Conservation (phyloP, 352 stramenopile species). For the Phytophthora nicotianae region DNA sequence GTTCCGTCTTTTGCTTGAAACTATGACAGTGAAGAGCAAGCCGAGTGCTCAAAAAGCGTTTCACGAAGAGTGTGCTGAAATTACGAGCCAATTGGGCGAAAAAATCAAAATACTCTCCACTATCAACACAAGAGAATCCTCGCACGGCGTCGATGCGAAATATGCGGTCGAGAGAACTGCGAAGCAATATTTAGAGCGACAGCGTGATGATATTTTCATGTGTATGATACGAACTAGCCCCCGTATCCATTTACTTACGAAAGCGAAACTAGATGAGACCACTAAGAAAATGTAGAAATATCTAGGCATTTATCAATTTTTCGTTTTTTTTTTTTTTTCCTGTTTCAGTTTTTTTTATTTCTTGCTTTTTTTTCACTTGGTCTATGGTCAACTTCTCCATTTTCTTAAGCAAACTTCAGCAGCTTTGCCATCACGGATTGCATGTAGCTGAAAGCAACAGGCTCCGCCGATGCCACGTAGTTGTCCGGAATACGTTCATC, state of each 20-base stretch:
- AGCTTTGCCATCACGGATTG: slow-evolving; percentile 32
- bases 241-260: slow-evolving; percentile 19
- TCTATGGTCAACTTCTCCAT: background rate
- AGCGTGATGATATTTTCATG: slow-evolving; percentile 23
- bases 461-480: slow-evolving; percentile 23
- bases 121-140: background rate
- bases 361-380: too few species aligned
- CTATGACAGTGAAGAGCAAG: slow-evolving; percentile 15
- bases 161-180: slow-evolving; percentile 8
- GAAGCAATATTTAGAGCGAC: slow-evolving; percentile 14
- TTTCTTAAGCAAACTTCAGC: slow-evolving; percentile 12
- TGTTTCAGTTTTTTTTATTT: too few species aligned
- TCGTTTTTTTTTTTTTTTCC: too few species aligned
- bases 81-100: slow-evolving; percentile 9
- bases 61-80: slow-evolving; percentile 22
- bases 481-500: slow-evolving; percentile 43
- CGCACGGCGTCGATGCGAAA: background rate
- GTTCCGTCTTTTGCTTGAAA: slow-evolving; percentile 12
- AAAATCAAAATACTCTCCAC: slow-evolving; percentile 6
- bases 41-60: slow-evolving; percentile 17
- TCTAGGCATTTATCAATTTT: too few species aligned
- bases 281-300: slow-evolving; percentile 3
- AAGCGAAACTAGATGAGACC: slow-evolving; percentile 4
- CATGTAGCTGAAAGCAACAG: slow-evolving; percentile 33
- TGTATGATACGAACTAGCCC: slow-evolving; percentile 12